Evolutionary conservation across 116 monocot species (phyloP).

Genomic region (Papilionanthe hybrid): DNA sequence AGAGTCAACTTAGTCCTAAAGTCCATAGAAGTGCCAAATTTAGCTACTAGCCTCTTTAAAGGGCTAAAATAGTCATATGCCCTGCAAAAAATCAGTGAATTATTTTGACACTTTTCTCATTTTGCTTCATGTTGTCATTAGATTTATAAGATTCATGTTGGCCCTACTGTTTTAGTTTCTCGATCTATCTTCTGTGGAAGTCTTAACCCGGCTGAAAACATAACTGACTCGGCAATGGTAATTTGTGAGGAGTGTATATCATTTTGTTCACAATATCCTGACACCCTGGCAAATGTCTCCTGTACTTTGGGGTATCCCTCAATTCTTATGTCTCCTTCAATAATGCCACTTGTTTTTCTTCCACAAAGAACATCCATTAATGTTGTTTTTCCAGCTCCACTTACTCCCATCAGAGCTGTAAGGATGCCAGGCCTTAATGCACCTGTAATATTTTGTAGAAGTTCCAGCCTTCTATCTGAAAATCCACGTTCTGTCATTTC

Average conservation of each 20-base stretch:
- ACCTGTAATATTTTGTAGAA: slow-evolving; percentile 3
- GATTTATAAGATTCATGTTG: not conserved
- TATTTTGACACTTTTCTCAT: not conserved
- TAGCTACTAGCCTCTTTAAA: no score
- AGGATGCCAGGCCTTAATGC: slow-evolving; percentile 12
- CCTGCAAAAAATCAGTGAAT: no score
- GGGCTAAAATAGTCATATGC: no score
- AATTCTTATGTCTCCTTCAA: slow-evolving; percentile 11
- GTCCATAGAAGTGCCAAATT: no score
- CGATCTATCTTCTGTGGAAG: not conserved
- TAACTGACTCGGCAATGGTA: slow-evolving; percentile 8
- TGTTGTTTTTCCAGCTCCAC: slow-evolving; percentile 15
- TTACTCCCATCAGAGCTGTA: slow-evolving; percentile 8
- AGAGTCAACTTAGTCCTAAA: no score
- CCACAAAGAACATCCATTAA: slow-evolving; percentile 12
- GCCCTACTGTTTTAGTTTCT: not conserved
- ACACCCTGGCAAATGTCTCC: slow-evolving; percentile 9
- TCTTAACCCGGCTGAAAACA: slow-evolving; percentile 1
- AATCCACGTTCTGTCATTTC: not conserved
- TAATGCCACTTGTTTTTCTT: slow-evolving; percentile 10
- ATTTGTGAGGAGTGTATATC: slow-evolving; percentile 11
- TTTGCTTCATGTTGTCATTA: no score
- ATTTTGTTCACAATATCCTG: slow-evolving; percentile 14
- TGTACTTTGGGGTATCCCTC: slow-evolving; percentile 6
- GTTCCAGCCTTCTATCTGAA: not conserved